A percentile compares a stretch with the other conserved stretches of the same genome.
Conservation (phyloP, 2,329 filamentous ascomycete species). For the Thelonectria discophora region DNA sequence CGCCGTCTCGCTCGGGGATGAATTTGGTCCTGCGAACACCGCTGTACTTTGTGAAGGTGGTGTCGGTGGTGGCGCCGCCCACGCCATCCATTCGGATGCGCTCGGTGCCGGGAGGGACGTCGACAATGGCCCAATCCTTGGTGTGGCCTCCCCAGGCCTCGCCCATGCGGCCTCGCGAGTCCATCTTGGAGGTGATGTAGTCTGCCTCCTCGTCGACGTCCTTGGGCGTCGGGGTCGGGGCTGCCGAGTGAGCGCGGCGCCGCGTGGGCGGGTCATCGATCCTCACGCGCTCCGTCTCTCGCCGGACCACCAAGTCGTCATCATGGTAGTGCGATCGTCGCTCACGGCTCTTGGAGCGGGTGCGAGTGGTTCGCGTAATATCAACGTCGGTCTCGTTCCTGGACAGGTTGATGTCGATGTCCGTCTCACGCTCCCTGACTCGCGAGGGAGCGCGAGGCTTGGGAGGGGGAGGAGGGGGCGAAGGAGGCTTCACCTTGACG, state of each 20-base stretch:
- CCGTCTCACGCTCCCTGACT: slow-evolving; percentile 61
- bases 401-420: slow-evolving; percentile 68
- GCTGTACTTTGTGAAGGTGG: slow-evolving; percentile 82
- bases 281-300: slow-evolving; percentile 60
- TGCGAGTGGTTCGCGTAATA: slow-evolving; percentile 54
- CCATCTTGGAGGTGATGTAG: slow-evolving; percentile 65
- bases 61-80: slow-evolving; percentile 78
- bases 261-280: slow-evolving; percentile 55
- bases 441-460: slow-evolving; percentile 55
- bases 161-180: slow-evolving; percentile 71
- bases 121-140: slow-evolving; percentile 81
- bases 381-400: slow-evolving; percentile 66
- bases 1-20: slow-evolving; percentile 70
- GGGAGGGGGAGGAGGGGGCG: slow-evolving; percentile 59
- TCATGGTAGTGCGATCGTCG: slow-evolving; percentile 59
- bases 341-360: slow-evolving; percentile 50
- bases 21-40: slow-evolving; percentile 80
- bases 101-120: slow-evolving; percentile 85
- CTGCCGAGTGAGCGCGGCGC: slow-evolving; percentile 63
- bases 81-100: slow-evolving; percentile 83
- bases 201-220: slow-evolving; percentile 67
- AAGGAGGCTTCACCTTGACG: slow-evolving; percentile 53
- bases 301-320: slow-evolving; percentile 73
- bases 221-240: slow-evolving; percentile 48
- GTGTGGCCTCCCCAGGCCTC: slow-evolving; percentile 80